Evolutionary conservation across 2,329 filamentous ascomycete genomes (phyloP).

Genomic region (Byssoonygena ceratinophila): DNA sequence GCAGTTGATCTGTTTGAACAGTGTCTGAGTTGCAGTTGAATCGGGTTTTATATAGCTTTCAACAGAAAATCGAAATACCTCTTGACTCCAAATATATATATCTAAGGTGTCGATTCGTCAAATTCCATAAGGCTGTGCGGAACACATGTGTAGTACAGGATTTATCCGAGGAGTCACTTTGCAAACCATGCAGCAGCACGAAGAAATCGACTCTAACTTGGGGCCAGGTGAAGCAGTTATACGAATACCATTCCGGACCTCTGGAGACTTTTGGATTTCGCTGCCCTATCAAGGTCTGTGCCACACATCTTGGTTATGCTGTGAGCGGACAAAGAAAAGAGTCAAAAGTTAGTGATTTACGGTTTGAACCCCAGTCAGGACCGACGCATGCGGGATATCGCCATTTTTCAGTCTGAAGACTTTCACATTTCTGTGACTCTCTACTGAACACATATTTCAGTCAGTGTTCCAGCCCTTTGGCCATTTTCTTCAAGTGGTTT

Average conservation of each 20-base stretch:
- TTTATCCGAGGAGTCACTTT: not conserved
- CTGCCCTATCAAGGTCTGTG: constrained; percentile 4
- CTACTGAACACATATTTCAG: not conserved
- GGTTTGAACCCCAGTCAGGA: not conserved
- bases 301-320: not conserved
- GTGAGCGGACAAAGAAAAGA: constrained; percentile 8
- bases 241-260: not conserved
- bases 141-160: not conserved
- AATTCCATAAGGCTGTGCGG: not conserved
- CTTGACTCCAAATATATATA: too few species aligned
- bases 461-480: not conserved
- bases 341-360: not conserved
- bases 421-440: not conserved
- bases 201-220: not conserved
- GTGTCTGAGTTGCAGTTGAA: not conserved
- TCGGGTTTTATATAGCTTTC: not conserved
- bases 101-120: not conserved
- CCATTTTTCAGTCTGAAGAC: not conserved
- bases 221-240: not conserved
- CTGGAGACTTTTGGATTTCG: not conserved
- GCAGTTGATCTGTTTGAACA: not conserved
- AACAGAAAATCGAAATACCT: too few species aligned
- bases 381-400: not conserved
- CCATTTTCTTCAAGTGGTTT: too few species aligned
- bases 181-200: not conserved